These are phyloP conservation scores for Flaveria sonorensis DNA, from an alignment of 129 eudicot species.

Conservation along the genomic window DNA sequence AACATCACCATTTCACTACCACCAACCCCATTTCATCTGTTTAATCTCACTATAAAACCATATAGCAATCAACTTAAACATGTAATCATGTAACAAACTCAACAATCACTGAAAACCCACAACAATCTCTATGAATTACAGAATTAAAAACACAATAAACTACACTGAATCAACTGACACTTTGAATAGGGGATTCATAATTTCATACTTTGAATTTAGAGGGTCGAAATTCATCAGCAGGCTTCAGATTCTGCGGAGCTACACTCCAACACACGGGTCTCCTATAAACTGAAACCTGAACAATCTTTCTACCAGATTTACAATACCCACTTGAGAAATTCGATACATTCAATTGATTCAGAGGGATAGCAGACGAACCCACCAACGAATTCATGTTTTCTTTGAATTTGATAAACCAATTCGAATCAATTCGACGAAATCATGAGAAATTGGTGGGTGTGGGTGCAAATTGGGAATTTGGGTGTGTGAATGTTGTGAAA, in stretches of 20 bases:
- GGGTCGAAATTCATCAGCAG: constrained; percentile 50
- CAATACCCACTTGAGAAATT: constrained; percentile 27
- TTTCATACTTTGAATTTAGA: constrained; percentile 48
- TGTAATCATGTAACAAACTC: constrained; percentile 10
- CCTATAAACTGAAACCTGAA: constrained; percentile 17
- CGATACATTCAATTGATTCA: constrained; percentile 28
- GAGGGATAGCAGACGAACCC: constrained; percentile 40
- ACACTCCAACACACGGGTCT: constrained; percentile 49
- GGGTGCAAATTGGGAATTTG: not conserved
- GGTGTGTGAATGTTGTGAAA: not conserved
- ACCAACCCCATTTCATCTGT: not conserved
- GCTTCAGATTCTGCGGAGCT: constrained; percentile 48
- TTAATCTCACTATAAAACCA: not conserved
- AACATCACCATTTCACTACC: not conserved
- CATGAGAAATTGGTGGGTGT: constrained; percentile 37
- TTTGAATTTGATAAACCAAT: constrained; percentile 24
- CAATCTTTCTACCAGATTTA: constrained; percentile 29
- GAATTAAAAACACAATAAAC: not conserved
- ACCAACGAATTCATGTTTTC: constrained; percentile 47
- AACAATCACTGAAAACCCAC: constrained; percentile 8
- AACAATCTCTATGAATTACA: not conserved
- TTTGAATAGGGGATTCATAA: constrained; percentile 35
- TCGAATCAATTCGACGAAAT: constrained; percentile 25
- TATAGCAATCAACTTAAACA: constrained; percentile 16
- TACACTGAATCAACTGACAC: not conserved